Percentiles rank a stretch among this genome's conserved stretches.
Conservation (phyloP, 2,329 filamentous ascomycete genomes). For the Aspergillus ruber region DNA sequence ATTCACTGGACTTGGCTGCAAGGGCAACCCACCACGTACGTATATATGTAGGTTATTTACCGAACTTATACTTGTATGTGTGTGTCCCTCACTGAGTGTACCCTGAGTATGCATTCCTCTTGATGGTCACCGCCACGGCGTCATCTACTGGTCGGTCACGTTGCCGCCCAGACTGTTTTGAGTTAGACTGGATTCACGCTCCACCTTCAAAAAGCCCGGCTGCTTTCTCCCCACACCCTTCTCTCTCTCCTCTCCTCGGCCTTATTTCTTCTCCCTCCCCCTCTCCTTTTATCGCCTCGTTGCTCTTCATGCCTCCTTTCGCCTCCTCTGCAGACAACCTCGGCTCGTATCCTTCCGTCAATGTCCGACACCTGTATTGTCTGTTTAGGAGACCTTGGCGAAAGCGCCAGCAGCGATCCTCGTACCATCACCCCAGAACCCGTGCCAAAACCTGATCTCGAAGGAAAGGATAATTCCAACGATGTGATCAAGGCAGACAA, state of each 20-base stretch:
- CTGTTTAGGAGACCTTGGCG: conserved; percentile 63
- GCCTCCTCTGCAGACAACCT: conserved; percentile 21
- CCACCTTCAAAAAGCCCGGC: conserved; percentile 38
- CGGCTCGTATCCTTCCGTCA: conserved; percentile 25
- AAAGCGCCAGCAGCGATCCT: conserved; percentile 49
- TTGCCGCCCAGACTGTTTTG: conserved; percentile 31
- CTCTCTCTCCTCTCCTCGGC: conserved; percentile 19
- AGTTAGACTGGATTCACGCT: conserved; percentile 30
- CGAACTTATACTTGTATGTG: no score
- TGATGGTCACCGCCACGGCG: neutral
- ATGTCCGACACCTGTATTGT: conserved; percentile 67
- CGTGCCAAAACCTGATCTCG: conserved; percentile 37
- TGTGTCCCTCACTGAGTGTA: neutral
- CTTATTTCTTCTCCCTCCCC: conserved; percentile 18
- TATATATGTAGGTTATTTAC: no score
- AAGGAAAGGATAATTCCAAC: conserved; percentile 20
- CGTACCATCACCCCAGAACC: conserved; percentile 37
- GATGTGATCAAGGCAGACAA: conserved; percentile 22
- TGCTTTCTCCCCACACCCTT: conserved; percentile 22
- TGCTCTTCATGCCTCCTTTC: conserved; percentile 36
- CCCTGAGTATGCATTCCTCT: conserved; percentile 1
- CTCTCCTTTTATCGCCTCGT: conserved; percentile 16
- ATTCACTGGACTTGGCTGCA: conserved; percentile 1
- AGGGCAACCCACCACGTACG: neutral
- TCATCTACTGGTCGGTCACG: conserved; percentile 24